Percentiles rank a stretch among this genome's conserved stretches.
Conservation (phyloP, 2,329 filamentous ascomycete species). For the Juglanconis sp. region DNA sequence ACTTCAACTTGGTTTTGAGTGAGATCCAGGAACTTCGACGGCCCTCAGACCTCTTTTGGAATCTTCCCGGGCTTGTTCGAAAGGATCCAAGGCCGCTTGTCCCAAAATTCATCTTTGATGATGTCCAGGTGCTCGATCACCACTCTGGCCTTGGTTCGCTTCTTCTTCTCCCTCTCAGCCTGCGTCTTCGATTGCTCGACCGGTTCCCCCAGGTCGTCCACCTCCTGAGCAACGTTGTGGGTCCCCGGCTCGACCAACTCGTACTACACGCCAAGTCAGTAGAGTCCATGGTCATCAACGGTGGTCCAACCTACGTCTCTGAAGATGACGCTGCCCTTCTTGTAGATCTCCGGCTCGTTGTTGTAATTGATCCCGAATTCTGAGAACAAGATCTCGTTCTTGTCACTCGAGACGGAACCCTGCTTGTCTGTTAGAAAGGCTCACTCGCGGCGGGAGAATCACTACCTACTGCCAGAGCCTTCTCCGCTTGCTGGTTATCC, state of each 20-base stretch:
- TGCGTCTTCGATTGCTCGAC: slow-evolving; percentile 71
- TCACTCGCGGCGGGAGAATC: background rate
- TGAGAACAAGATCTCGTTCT: slow-evolving; percentile 93
- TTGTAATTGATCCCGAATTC: slow-evolving; percentile 95
- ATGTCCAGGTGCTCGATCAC: slow-evolving; percentile 86
- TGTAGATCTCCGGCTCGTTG: slow-evolving; percentile 87
- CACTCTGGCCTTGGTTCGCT: slow-evolving; percentile 74
- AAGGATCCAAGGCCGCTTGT: slow-evolving; percentile 77
- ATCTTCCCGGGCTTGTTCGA: slow-evolving; percentile 70
- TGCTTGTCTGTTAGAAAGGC: slow-evolving; percentile 29
- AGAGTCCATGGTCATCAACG: background rate
- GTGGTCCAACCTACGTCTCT: slow-evolving; percentile 61
- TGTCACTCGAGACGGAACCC: slow-evolving; percentile 82
- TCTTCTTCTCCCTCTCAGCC: slow-evolving; percentile 77
- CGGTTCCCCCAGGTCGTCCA: slow-evolving; percentile 50
- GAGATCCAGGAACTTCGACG: background rate
- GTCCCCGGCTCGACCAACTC: slow-evolving; percentile 61
- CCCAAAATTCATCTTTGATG: slow-evolving; percentile 95
- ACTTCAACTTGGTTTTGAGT: background rate
- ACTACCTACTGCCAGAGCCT: slow-evolving; percentile 65
- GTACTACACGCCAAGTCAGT: slow-evolving; percentile 46
- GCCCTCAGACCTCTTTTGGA: slow-evolving; percentile 53
- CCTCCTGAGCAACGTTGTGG: slow-evolving; percentile 43
- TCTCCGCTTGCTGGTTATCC: slow-evolving; percentile 75
- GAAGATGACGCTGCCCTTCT: slow-evolving; percentile 88